phyloP scores from a whole-genome alignment of 305 asterid species.

The Petunia hybrid region DNA sequence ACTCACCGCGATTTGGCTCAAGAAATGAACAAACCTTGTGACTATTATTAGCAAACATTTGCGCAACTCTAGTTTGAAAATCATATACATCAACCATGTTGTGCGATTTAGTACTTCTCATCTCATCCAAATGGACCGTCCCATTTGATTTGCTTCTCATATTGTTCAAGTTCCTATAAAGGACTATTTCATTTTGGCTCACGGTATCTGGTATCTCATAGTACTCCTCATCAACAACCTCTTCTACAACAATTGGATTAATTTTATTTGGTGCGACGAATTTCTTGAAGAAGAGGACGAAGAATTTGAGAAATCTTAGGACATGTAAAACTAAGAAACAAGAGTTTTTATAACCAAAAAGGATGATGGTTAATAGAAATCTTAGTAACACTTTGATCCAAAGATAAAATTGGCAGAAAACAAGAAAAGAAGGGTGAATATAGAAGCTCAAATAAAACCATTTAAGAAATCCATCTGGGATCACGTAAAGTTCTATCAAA shows the following conservation, averaged over 20 bases:
- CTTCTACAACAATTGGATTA: not conserved
- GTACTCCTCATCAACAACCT: not conserved
- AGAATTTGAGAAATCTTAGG: slow-evolving; percentile 21
- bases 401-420: slow-evolving; percentile 50
- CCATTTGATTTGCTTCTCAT: not conserved
- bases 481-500: slow-evolving; percentile 49
- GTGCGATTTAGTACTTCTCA: not conserved
- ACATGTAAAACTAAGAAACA: slow-evolving; percentile 24
- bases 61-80: slow-evolving; percentile 20
- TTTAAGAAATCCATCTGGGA: slow-evolving; percentile 58
- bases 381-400: slow-evolving; percentile 46
- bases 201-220: not conserved
- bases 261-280: not conserved
- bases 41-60: not conserved
- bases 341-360: slow-evolving; percentile 32
- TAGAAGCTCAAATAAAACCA: slow-evolving; percentile 60
- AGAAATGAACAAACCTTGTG: slow-evolving; percentile 5
- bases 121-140: not conserved
- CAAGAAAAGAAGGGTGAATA: slow-evolving; percentile 55
- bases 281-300: slow-evolving; percentile 5
- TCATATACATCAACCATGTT: slow-evolving; percentile 7
- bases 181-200: slow-evolving; percentile 8
- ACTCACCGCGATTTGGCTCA: not conserved
- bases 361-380: slow-evolving; percentile 9
- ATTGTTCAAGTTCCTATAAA: not conserved